phyloP scores from a whole-genome alignment of 2,329 filamentous ascomycete genomes.

The Cladosporium sp. region DNA sequence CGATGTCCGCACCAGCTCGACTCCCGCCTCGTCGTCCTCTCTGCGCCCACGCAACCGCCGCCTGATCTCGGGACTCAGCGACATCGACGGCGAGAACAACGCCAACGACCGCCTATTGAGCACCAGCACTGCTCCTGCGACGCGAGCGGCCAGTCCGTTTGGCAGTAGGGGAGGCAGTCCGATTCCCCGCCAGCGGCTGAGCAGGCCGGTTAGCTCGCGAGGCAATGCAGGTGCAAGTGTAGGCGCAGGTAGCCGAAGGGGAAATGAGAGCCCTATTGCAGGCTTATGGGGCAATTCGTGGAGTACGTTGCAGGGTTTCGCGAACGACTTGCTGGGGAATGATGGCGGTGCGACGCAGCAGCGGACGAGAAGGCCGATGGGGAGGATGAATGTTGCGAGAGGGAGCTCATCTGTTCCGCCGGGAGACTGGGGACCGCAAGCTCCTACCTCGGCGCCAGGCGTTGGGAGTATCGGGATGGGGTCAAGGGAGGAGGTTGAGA shows the following conservation, averaged over 20 bases:
- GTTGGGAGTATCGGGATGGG: constrained; percentile 45
- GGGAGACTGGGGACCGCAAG: constrained; percentile 50
- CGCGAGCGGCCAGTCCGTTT: constrained; percentile 13
- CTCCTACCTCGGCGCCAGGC: constrained; percentile 36
- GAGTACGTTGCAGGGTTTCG: constrained; percentile 51
- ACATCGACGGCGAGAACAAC: constrained; percentile 39
- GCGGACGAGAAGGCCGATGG: constrained; percentile 36
- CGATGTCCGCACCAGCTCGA: constrained; percentile 32
- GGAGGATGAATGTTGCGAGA: constrained; percentile 21
- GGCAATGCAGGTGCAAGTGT: not conserved
- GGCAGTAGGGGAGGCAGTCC: constrained; percentile 17
- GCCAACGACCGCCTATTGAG: constrained; percentile 34
- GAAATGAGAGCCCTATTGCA: constrained; percentile 34
- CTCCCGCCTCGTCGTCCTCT: constrained; percentile 42
- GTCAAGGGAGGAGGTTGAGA: constrained; percentile 48
- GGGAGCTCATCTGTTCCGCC: constrained; percentile 40
- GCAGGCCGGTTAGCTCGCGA: constrained; percentile 19
- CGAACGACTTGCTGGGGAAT: constrained; percentile 49
- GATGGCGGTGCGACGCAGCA: constrained; percentile 29
- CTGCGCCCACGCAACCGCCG: constrained; percentile 49
- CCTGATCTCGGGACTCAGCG: constrained; percentile 50
- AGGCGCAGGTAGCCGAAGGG: not conserved
- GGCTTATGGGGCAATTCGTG: constrained; percentile 51
- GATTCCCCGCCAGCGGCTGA: constrained; percentile 16
- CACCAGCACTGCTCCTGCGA: constrained; percentile 35